Conservation (phyloP, 805 yeast species). For the Starmera pachycereana region DNA sequence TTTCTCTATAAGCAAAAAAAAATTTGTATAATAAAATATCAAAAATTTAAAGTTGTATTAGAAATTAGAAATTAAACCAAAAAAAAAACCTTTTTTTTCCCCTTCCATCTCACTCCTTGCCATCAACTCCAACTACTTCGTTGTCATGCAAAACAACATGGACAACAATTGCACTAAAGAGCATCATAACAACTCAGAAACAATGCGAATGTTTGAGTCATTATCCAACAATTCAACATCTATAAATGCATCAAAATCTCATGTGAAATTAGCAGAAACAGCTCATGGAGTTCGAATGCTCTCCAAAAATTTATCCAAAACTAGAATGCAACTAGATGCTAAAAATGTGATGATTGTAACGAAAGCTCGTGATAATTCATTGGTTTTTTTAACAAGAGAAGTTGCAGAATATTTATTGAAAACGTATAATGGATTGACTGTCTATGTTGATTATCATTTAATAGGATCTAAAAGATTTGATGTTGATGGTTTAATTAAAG, state of each 20-base stretch:
- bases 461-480: constrained; percentile 55
- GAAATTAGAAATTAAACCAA: too few relatives aligned
- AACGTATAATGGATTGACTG: constrained; percentile 28
- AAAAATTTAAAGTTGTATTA: too few relatives aligned
- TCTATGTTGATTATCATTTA: constrained; percentile 69
- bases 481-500: constrained; percentile 37
- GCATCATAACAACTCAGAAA: constrained; percentile 9
- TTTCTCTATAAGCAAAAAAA: too few relatives aligned
- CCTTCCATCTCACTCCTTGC: too few relatives aligned
- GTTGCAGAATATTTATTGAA: constrained; percentile 66
- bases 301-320: constrained; percentile 60
- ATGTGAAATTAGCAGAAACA: constrained; percentile 68
- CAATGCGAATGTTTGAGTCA: constrained; percentile 11
- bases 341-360: constrained; percentile 73
- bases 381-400: constrained; percentile 68
- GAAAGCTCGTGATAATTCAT: constrained; percentile 78
- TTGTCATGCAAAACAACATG: too few relatives aligned
- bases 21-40: too few relatives aligned
- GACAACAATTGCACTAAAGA: neutral
- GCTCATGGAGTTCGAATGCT: constrained; percentile 73
- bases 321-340: constrained; percentile 62
- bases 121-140: too few relatives aligned
- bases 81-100: too few relatives aligned
- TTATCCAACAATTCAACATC: constrained; percentile 26
- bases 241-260: constrained; percentile 49